Base-by-base conservation (phyloP, 352 stramenopile genomes). In the Pythium coloratum region DNA sequence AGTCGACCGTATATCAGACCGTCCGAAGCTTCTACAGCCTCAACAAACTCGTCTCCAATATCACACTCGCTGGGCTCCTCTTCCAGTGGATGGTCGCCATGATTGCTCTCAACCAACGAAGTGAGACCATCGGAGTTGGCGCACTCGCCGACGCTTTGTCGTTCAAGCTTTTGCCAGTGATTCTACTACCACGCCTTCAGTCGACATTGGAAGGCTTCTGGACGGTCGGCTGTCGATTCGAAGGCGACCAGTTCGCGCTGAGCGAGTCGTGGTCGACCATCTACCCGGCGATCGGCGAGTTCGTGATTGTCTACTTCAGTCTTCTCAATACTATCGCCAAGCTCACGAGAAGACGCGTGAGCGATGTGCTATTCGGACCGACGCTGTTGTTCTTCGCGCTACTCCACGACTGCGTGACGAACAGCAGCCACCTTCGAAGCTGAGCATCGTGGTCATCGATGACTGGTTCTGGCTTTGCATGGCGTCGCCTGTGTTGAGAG, bases 251-350 rank as follows among this genome's bases (percentile, higher is more conserved):
- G 59, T 30, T n/a, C 26, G 64, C 62, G 0, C 40, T 81, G 2
- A 28, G 69, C 0, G 69, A 77, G 28, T 40, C 73, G 0, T 84
- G 76, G 76, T 81, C 77, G 44, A 63, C 46, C 2, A 69, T 81
- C 2, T 81, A 80, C 26, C 66, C 73, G 9, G 66, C 57, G 0
- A 75, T 73, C 16, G 70, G 62, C 18, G 66, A 76, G 24, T 46
- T 71, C 28, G 54, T 71, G 20, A 33, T 77, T 3, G 34, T 66
- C 5, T 54, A 71, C 63, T 80, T 64, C 66, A 84, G 76, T 36
- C 6, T 83, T 24, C 63, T 84, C 13, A 79, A 84, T 36, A n/a
- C 55, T 3, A 32, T 62, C 1, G 69, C 61, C 0, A 79, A 79
- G 64, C 12, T 69, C 1, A 26, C 70, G 1, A 68, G 68, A 6